Evolutionary conservation across 164 flowering plant genomes (phyloP), one percentile per base, ranked within the genome.

Genomic region (Vitis labrusca): DNA sequence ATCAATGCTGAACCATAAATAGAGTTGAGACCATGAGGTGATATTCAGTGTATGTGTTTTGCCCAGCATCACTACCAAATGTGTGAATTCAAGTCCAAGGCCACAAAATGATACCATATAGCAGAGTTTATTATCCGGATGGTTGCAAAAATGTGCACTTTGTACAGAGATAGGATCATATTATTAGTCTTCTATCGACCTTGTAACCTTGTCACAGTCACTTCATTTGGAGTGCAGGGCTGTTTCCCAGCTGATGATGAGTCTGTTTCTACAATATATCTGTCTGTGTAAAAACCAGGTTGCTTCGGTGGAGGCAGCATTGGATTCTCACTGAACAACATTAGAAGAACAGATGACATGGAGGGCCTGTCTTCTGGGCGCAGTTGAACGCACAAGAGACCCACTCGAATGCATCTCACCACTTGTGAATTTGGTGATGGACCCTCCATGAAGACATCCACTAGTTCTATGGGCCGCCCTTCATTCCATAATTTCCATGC

Each of bases 401-500:
- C 78, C 4, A 78, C 60, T 44, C 2, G 81, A 10, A 78, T 78
- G 16, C 72, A 67, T 13, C 75, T 59, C 23, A 78, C 8, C 10
- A 65, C 69, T 63, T 70, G 70, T 2, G 59, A 50, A 2, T 8
- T 5, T 3, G 50, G 61, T 11, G 17, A 27, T n/a, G 47, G 11
- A 52, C 53, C 52, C 9, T 48, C 64, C 60, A 69, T 10, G 1
- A n/a, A 11, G 19, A 9, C 16, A 44, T 74, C 74, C 48, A 66
- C 66, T n/a, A 80, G 9, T 29, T 77, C 77, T 23, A 72, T 1
- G n/a, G 70, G 32, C 17, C 14, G 61, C 1, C 59, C 76, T 65
- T 78, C 76, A 9, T 62, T 65, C 79, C 77, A 77, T 1, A 77
- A 23, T 52, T 44, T 69, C 83, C 83, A 80, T n/a, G 80, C 80